Conservation (phyloP, 257 asterid species). For the Mentha longifolia region DNA sequence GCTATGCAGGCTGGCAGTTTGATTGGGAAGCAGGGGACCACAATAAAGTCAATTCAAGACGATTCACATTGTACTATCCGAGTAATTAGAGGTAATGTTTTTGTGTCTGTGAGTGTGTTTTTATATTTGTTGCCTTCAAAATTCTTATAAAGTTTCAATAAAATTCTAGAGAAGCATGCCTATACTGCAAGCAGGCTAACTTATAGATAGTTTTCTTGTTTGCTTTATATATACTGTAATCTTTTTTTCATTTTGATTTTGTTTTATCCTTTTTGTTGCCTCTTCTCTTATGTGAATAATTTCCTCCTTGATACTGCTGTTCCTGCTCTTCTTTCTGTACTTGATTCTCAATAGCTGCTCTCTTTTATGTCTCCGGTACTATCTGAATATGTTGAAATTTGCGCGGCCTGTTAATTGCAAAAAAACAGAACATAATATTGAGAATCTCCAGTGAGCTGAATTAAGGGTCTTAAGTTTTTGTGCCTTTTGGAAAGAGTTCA, state of each 20-base stretch:
- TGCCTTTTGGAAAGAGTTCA: neutral
- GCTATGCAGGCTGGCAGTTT: conserved; percentile 91
- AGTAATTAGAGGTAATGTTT: conserved; percentile 71
- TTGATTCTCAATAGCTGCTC: neutral
- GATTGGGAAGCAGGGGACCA: conserved; percentile 96
- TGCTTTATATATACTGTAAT: neutral
- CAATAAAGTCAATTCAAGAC: conserved; percentile 86
- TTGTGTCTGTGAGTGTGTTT: conserved; percentile 2
- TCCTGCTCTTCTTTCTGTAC: neutral
- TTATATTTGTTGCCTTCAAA: conserved; percentile 19
- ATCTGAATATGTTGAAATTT: neutral
- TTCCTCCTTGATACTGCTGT: neutral
- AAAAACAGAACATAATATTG: conserved; percentile 3
- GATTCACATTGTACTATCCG: conserved; percentile 78
- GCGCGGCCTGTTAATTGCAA: neutral
- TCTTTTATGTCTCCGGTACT: neutral
- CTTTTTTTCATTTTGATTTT: neutral
- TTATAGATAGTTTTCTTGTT: conserved; percentile 2
- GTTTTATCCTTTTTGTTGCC: conserved; percentile 5
- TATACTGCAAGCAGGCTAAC: neutral
- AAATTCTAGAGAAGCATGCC: neutral
- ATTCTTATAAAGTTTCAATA: neutral
- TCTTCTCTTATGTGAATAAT: conserved; percentile 4
- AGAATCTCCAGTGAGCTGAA: neutral
- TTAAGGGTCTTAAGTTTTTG: neutral